These are phyloP conservation scores for Phalaenopsis equestris DNA, from an alignment of 106 monocot species.

Conservation along the genomic window DNA sequence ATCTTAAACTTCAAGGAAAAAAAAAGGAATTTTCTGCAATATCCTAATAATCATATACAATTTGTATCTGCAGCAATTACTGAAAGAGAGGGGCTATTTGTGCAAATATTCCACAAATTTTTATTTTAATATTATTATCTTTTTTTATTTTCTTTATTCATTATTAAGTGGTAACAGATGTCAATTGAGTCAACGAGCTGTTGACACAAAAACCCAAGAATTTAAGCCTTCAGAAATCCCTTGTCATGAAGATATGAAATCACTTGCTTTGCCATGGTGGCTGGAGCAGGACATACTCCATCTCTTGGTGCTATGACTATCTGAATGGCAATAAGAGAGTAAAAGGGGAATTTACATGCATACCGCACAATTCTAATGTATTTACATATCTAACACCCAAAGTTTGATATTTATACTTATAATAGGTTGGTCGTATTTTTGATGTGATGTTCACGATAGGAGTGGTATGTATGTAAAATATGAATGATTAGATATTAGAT, in stretches of 20 bases:
- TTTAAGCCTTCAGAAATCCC: slow-evolving; percentile 5
- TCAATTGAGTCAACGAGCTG: not conserved
- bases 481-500: no score
- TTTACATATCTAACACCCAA: no score
- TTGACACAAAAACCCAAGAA: not conserved
- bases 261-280: slow-evolving; percentile 1
- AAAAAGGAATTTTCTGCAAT: no score
- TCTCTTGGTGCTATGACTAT: slow-evolving; percentile 3
- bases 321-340: not conserved
- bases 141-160: not conserved
- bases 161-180: not conserved
- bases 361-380: no score
- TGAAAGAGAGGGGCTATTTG: not conserved
- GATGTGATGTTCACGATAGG: no score
- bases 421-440: no score
- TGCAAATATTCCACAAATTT: not conserved
- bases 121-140: not conserved
- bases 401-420: no score
- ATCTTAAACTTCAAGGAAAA: not conserved
- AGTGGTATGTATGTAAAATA: no score
- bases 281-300: slow-evolving; percentile 4
- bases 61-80: not conserved
- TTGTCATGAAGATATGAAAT: slow-evolving; percentile 5
- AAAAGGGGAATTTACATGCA: not conserved
- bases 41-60: not conserved